Base-by-base conservation (phyloP, 2,329 filamentous ascomycete species). In the Nemania bipapillata region DNA sequence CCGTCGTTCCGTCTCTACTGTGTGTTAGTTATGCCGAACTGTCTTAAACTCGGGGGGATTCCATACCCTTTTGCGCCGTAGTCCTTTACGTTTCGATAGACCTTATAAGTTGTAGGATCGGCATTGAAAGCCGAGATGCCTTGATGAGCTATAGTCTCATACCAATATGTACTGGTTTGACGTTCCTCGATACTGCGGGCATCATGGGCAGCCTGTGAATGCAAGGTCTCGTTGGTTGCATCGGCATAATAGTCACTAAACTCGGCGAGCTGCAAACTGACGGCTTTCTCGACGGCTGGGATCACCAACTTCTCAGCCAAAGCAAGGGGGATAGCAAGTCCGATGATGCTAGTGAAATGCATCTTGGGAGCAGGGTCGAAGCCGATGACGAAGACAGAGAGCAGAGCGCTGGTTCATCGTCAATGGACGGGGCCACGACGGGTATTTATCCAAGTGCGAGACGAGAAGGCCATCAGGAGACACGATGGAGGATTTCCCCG, bases 51-150 rank as follows among this genome's bases (percentile, higher is more conserved):
- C 8, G 11, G 17, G n/a, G 12, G 26, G 17, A 17, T 5, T 3
- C 22, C 47, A 26, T 75, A 75, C 71, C 74, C 75, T 65, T 74
- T 75, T n/a, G 79, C 79, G 37, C 79, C 79, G 62, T 79, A 81
- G 65, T 78, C 77, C 63, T 76, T 80, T 32, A 80, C 79, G 52
- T 81, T 80, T 66, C 79, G 77, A 63, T 77, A 81, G 42, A 81
- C 77, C 62, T 77, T 75, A 62, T 80, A 80, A n/a, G 70, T 72
- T 5, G 74, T 61, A 4, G 70, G 65, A 56, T 77, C 74, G 55
- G 71, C 26, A 47, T 79, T 79, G 73, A 79, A 80, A 28, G 78
- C 74, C 17, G 79, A 76, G 66, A 79, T 74, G 12, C 79, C 79
- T 65, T 77, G 76, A 37, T 78, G 74, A n/a, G 76, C 65, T 53